A percentile compares a stretch with the other conserved stretches of the same genome.
These are phyloP conservation scores for Microdochium nivale DNA, from an alignment of 2,329 filamentous ascomycete species.

Conservation along the genomic window DNA sequence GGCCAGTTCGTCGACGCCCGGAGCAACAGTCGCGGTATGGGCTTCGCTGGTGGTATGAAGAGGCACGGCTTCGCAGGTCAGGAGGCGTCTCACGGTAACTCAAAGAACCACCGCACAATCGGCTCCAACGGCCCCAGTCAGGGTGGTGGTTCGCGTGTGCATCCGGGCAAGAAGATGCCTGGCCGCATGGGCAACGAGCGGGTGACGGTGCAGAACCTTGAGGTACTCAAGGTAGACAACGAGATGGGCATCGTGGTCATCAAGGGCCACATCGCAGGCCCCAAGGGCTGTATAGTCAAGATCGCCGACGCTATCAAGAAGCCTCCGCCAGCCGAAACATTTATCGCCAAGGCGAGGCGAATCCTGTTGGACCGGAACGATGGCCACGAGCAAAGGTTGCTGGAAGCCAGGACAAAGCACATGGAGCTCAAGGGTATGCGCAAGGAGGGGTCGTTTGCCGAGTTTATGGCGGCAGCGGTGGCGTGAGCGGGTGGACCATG, in stretches of 20 bases:
- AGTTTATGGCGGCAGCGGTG: constrained; percentile 15
- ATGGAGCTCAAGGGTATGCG: constrained; percentile 44
- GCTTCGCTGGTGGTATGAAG: constrained; percentile 98
- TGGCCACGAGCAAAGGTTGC: constrained; percentile 34
- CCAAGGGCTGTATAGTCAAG: constrained; percentile 76
- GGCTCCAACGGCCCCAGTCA: constrained; percentile 86
- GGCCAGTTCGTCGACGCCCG: constrained; percentile 87
- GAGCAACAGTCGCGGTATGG: constrained; percentile 74
- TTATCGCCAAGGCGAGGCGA: constrained; percentile 35
- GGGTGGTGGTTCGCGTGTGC: constrained; percentile 83
- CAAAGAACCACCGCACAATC: constrained; percentile 84
- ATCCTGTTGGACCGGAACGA: constrained; percentile 37
- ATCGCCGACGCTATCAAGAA: constrained; percentile 91
- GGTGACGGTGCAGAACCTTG: constrained; percentile 85
- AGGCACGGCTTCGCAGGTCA: constrained; percentile 84
- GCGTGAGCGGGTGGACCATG: constrained; percentile 1
- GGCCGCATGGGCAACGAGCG: constrained; percentile 88
- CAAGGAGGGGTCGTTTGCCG: constrained; percentile 29
- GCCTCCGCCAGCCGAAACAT: constrained; percentile 41
- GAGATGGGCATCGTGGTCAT: constrained; percentile 83
- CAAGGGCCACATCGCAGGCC: constrained; percentile 77
- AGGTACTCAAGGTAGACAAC: constrained; percentile 78
- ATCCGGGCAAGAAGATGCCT: constrained; percentile 96
- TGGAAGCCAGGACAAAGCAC: constrained; percentile 40
- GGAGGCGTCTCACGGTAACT: constrained; percentile 89